Base-by-base conservation (phyloP, 1,284 basidiomycete species). In the Trichosporon sp. region DNA sequence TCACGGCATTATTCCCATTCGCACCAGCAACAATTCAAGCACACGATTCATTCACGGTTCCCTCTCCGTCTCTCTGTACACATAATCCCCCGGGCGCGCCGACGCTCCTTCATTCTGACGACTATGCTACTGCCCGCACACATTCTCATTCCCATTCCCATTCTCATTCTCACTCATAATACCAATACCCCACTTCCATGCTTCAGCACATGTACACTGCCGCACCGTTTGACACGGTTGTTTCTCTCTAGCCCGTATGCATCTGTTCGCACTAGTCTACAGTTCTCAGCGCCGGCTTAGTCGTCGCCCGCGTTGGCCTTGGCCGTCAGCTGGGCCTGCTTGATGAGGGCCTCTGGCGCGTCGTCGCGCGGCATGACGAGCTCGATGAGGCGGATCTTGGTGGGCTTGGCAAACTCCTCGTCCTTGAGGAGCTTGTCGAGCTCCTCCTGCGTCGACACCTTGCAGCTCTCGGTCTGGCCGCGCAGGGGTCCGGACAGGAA, bases 361-460 rank as follows among this genome's bases (percentile, higher is more conserved):
- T 81, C 81, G 2, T 76, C 80, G 65, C 79, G 67, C 2, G 82
- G 82, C 80, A 83, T 81, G 73, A 76, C 77, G n/a, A 83, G 74
- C 74, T 83, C 82, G 69, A 83, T 83, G 70, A 83, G 70, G 58
- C 82, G 74, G 51, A 83, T 69, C 62, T 73, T 75, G 68, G 81
- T 78, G 21, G 81, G 77, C 34, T 70, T 71, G 67, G 77, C 76
- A 73, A 83, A 83, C 25, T 71, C 76, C 9, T 72, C 42, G 73
- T 83, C 77, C 18, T 75, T 70, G 53, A 84, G 75, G 34, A 84
- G 71, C 7, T 74, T 83, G 71, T 91, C 88, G 65, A 94, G 85
- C 29, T 89, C 88, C 38, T 73, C 75, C 32, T 82, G 80, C 21
- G 78, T 80, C 68, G 77, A 73, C 23, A 83, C 76, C 53, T 67